A percentile compares a stretch with the other conserved stretches of the same genome.
Conservation (phyloP, 208 protist genomes). For the Leishmania tropica region DNA sequence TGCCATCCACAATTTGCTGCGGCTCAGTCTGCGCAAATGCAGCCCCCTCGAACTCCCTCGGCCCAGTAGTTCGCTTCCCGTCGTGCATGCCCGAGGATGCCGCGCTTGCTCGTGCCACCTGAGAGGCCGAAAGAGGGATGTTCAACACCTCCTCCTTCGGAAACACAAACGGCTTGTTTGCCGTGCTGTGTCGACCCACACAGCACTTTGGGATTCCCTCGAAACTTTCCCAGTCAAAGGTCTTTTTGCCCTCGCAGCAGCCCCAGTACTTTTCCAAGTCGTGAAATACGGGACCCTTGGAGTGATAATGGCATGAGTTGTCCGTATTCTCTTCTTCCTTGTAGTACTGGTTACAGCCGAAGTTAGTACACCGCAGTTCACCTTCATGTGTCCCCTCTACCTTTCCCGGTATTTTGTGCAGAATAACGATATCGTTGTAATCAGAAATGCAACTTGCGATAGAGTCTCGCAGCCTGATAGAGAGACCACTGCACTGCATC, state of each 20-base stretch:
- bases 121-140: conserved; percentile 41
- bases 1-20: conserved; percentile 77
- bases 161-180: conserved; percentile 56
- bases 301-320: conserved; percentile 64
- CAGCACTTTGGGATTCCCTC: conserved; percentile 68
- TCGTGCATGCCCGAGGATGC: conserved; percentile 2
- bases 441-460: conserved; percentile 54
- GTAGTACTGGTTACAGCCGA: conserved; percentile 77
- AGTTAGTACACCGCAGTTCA: conserved; percentile 76
- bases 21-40: conserved; percentile 31
- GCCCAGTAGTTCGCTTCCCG: conserved; percentile 45
- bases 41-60: conserved; percentile 82
- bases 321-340: conserved; percentile 75
- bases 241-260: conserved; percentile 72
- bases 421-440: conserved; percentile 77
- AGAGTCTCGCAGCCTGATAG: conserved; percentile 44
- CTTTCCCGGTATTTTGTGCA: conserved; percentile 42
- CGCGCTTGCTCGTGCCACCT: conserved; percentile 16
- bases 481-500: conserved; percentile 60
- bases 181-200: conserved; percentile 53
- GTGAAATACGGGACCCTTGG: conserved; percentile 78
- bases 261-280: conserved; percentile 87
- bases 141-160: conserved; percentile 50
- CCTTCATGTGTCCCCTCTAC: conserved; percentile 31
- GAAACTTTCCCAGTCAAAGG: conserved; percentile 86